Conservation (phyloP, 805 yeast species). For the Cephaloascus albidus region DNA sequence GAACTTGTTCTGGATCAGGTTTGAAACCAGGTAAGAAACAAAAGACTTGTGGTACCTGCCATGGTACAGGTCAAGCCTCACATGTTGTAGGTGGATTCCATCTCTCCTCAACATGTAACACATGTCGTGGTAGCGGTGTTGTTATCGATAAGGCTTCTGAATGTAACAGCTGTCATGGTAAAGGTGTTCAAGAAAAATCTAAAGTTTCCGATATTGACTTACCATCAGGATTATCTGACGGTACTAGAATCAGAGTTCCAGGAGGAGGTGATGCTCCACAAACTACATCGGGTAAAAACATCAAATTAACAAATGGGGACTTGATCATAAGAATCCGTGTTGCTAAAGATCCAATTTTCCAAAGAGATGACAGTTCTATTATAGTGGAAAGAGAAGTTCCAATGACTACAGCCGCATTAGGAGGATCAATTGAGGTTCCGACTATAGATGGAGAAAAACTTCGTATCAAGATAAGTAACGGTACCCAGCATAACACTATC, state of each 20-base stretch:
- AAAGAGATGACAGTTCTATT: conserved; percentile 58
- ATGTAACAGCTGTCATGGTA: conserved; percentile 80
- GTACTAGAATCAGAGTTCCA: conserved; percentile 72
- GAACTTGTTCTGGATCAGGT: conserved; percentile 79
- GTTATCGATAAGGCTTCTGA: conserved; percentile 55
- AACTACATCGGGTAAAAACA: conserved; percentile 62
- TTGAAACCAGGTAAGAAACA: conserved; percentile 67
- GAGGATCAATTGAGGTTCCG: conserved; percentile 87
- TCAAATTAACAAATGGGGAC: conserved; percentile 74
- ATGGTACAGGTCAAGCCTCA: conserved; percentile 87
- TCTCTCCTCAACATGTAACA: conserved; percentile 86
- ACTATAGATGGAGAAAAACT: conserved; percentile 75
- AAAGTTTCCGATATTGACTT: conserved; percentile 74
- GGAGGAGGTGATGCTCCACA: conserved; percentile 90
- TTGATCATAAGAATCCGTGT: conserved; percentile 76
- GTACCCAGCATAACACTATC: conserved; percentile 69
- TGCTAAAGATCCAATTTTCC: conserved; percentile 61
- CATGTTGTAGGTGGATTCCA: conserved; percentile 92
- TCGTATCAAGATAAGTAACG: conserved; percentile 73
- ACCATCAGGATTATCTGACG: conserved; percentile 85
- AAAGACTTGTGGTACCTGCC: conserved; percentile 76
- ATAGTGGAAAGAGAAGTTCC: conserved; percentile 60
- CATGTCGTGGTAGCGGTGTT: conserved; percentile 88
- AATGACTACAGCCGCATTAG: conserved; percentile 94
- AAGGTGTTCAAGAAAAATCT: conserved; percentile 64